Conservation (phyloP, 192 early-diverging fungal genomes). For the Umbelopsis sp. region DNA sequence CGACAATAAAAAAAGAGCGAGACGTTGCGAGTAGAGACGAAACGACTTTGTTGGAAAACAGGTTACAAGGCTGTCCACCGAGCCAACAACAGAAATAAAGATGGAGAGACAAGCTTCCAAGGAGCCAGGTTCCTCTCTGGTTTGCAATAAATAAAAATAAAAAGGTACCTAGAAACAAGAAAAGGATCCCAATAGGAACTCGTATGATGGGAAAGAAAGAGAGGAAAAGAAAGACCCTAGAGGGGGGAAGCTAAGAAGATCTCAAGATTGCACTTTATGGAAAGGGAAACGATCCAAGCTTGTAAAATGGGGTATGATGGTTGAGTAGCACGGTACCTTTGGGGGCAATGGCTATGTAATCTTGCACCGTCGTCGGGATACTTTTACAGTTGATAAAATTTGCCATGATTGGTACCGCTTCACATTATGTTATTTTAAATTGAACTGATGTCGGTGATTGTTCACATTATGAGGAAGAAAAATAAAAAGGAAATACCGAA, state of each 20-base stretch:
- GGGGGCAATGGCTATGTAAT: background rate
- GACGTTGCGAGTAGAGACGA: background rate
- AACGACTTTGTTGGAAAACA: background rate
- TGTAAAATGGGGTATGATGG: slow-evolving; percentile 2
- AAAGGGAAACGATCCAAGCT: slow-evolving; percentile 2
- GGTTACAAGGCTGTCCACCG: background rate
- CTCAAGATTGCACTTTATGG: background rate
- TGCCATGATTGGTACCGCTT: background rate
- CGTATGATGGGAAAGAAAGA: background rate
- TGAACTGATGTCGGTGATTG: slow-evolving; percentile 15
- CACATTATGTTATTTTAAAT: slow-evolving; percentile 4
- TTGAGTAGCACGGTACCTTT: background rate
- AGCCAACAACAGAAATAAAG: background rate
- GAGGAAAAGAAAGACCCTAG: background rate
- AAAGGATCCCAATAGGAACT: background rate
- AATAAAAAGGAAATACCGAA: background rate
- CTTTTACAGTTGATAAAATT: background rate
- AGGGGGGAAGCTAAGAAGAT: background rate
- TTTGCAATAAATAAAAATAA: background rate
- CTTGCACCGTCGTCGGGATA: background rate
- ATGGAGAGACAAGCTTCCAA: background rate
- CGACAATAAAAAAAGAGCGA: too few species aligned
- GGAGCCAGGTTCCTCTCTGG: background rate
- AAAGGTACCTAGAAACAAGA: background rate
- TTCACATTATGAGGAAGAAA: background rate